Percentiles rank a stretch among this genome's conserved stretches.
Conservation (phyloP, 129 eudicot genomes). For the Flaveria robusta region DNA sequence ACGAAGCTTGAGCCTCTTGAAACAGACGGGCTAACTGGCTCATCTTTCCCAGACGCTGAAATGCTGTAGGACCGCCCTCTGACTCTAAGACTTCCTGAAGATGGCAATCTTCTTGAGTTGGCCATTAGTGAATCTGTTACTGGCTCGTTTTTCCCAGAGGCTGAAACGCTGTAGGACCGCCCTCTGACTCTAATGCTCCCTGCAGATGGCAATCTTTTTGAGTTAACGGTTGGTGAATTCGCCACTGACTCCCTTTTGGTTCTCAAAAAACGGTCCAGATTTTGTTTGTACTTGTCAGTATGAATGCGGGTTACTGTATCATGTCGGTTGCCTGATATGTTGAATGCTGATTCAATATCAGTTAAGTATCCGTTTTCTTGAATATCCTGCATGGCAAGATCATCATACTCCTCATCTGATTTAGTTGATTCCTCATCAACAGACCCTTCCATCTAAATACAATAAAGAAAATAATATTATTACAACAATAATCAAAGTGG, state of each 20-base stretch:
- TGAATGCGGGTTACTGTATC: background rate
- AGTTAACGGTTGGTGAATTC: conserved; percentile 24
- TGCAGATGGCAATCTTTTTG: conserved; percentile 40
- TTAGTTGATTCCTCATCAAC: conserved; percentile 87
- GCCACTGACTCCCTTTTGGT: conserved; percentile 31
- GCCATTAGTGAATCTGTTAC: background rate
- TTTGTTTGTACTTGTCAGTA: conserved; percentile 48
- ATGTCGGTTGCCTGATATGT: conserved; percentile 5
- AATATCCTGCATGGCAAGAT: conserved; percentile 78
- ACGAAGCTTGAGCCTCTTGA: conserved; percentile 17
- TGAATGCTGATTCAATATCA: conserved; percentile 53
- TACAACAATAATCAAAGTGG: background rate
- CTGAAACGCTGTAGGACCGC: conserved; percentile 67
- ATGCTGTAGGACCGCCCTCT: conserved; percentile 63
- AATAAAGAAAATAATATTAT: background rate
- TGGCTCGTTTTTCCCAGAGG: conserved; percentile 39
- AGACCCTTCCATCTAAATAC: conserved; percentile 69
- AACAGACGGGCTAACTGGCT: conserved; percentile 27
- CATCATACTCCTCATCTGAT: conserved; percentile 89
- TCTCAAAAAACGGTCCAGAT: conserved; percentile 54
- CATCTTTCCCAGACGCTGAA: conserved; percentile 48
- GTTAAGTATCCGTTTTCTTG: conserved; percentile 62
- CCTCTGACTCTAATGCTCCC: conserved; percentile 44
- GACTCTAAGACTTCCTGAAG: conserved; percentile 38
- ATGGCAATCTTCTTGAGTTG: conserved; percentile 29